phyloP scores from a whole-genome alignment of 805 yeast genomes.

The Wickerhamomyces mucosus region DNA sequence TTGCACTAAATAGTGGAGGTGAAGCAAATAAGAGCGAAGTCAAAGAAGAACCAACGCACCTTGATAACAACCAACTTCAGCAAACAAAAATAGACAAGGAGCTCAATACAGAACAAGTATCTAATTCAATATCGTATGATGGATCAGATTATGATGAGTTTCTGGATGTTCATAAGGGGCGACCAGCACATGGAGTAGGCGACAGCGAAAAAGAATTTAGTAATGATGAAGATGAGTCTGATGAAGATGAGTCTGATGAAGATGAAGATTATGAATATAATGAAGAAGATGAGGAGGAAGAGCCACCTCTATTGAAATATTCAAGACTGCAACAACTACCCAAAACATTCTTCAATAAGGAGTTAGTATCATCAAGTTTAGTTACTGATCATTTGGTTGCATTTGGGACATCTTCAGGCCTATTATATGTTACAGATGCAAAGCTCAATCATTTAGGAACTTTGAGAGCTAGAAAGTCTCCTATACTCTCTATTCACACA shows the following conservation, averaged over 20 bases:
- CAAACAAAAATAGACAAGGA: too few relatives aligned
- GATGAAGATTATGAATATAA: constrained; percentile 6
- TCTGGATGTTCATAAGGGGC: too few relatives aligned
- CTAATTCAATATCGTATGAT: too few relatives aligned
- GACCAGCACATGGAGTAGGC: too few relatives aligned
- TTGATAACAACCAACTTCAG: too few relatives aligned
- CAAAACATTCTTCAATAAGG: constrained; percentile 56
- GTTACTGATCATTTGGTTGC: constrained; percentile 54
- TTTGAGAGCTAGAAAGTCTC: constrained; percentile 76
- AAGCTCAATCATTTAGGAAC: constrained; percentile 58
- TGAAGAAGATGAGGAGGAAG: constrained; percentile 38
- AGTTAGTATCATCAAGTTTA: constrained; percentile 66
- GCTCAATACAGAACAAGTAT: too few relatives aligned
- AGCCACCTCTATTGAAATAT: constrained; percentile 70
- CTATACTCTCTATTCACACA: constrained; percentile 61
- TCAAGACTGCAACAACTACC: constrained; percentile 64
- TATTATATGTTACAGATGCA: constrained; percentile 57
- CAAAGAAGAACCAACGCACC: too few relatives aligned
- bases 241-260: constrained; percentile 12
- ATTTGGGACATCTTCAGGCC: constrained; percentile 87
- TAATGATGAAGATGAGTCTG: constrained; percentile 6
- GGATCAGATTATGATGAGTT: too few relatives aligned
- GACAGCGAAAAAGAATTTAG: too few relatives aligned
- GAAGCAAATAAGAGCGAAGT: too few relatives aligned
- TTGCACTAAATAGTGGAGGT: too few relatives aligned